A percentile compares a stretch with the other conserved stretches of the same genome.
Evolutionary conservation across 225 moss, liverwort and hornwort genomes (phyloP).

Genomic region (Pseudisothecium myosuroides): DNA sequence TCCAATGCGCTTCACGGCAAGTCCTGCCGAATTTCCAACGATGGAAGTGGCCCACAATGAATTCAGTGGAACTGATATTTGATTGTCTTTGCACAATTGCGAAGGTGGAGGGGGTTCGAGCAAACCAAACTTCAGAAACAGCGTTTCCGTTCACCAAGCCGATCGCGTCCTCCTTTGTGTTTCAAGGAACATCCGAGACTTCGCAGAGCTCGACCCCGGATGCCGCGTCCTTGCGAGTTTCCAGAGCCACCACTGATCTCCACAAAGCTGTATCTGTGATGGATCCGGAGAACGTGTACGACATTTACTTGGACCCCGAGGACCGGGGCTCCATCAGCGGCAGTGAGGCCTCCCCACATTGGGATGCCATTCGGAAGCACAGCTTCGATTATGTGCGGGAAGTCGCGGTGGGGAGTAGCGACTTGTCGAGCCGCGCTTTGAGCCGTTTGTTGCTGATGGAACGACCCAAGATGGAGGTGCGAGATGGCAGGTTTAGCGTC

Average conservation of each 20-base stretch:
- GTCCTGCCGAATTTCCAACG: background rate
- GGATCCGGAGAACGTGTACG: background rate
- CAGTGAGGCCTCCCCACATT: slow-evolving; percentile 6
- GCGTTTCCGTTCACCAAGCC: slow-evolving; percentile 18
- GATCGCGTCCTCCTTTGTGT: slow-evolving; percentile 22
- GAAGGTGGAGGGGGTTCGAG: background rate
- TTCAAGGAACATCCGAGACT: slow-evolving; percentile 3
- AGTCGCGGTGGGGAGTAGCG: slow-evolving; percentile 1
- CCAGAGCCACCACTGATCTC: background rate
- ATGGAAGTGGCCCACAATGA: background rate
- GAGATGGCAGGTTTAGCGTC: slow-evolving; percentile 19
- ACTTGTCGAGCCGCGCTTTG: slow-evolving; percentile 11
- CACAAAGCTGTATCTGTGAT: background rate
- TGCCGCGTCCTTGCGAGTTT: background rate
- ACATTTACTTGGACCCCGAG: slow-evolving; percentile 16
- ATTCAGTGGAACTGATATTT: background rate
- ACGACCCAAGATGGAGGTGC: background rate
- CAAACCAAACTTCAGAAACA: slow-evolving; percentile 3
- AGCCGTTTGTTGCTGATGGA: slow-evolving; percentile 27
- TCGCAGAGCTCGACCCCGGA: background rate
- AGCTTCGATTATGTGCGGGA: slow-evolving; percentile 19
- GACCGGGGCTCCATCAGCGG: background rate
- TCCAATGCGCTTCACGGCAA: background rate
- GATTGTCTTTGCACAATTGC: background rate
- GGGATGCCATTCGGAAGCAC: background rate